Evolutionary conservation across 495 filamentous ascomycete genomes (phyloP), one percentile per base, ranked within the genome.

Genomic region (Podospora anserina): DNA sequence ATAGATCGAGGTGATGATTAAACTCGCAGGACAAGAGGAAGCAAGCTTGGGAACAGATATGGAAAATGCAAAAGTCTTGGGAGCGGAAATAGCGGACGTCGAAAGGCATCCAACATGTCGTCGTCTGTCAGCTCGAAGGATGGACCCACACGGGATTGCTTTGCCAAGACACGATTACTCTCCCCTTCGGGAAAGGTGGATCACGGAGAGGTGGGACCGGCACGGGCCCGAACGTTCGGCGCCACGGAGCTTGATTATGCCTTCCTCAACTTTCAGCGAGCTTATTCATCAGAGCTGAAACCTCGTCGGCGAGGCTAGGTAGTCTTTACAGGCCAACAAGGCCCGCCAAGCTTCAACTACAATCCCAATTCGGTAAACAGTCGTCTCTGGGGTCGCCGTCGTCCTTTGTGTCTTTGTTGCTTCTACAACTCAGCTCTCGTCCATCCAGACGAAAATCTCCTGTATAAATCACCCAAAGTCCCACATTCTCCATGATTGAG

Each of bases 141-240:
- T 56, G 19, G 7, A 13, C 53, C 34, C 26, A 44, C 54, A 66
- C 19, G 54, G 15, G 4, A 15, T 1, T 13, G n/a, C 18, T 27
- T 1, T 39, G 65, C 65, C 65, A 66, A 66, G 65, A 60, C 56
- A 7, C 18, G 55, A 66, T 44, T 66, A 19, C 1, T 66, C 61
- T 2, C 65, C 56, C 6, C 26, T 66, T 66, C 56, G 13, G 65
- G 65, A 26, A 66, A 66, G 15, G 53, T 58, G 64, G 39, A 1
- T 49, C 39, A 18, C 39, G 39, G 39, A 49, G 39, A 3, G 5
- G 39, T 49, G 39, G 39, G 39, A 11, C 39, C 39, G 39, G 39
- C 6, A 11, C 39, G 39, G 39, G 30, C 30, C 30, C 30, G 30
- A 32, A 5, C 4, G 4, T 6, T 7, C 30, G 30, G 30, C 4